These are phyloP conservation scores for Aspergillus intermedius DNA, from an alignment of 2,329 filamentous ascomycete species.

Conservation along the genomic window DNA sequence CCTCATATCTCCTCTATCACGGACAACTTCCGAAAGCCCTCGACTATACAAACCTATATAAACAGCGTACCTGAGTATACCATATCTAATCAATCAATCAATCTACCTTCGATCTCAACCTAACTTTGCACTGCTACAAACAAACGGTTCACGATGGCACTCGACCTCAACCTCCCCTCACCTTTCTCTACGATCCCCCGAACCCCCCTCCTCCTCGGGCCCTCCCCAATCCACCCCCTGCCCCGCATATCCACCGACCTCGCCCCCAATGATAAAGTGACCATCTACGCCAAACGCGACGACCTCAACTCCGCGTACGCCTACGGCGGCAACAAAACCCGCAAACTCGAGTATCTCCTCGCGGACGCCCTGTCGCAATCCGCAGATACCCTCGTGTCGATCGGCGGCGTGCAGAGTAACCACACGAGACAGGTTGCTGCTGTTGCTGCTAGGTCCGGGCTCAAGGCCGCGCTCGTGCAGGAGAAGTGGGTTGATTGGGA, in stretches of 20 bases:
- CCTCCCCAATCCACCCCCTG: slow-evolving; percentile 62
- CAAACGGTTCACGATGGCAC: no score
- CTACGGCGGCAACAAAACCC: slow-evolving; percentile 63
- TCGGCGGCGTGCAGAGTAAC: slow-evolving; percentile 64
- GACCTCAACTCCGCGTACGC: slow-evolving; percentile 64
- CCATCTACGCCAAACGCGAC: slow-evolving; percentile 64
- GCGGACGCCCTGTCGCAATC: slow-evolving; percentile 54
- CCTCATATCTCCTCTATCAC: no score
- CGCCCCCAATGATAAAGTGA: slow-evolving; percentile 26
- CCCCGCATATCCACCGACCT: slow-evolving; percentile 59
- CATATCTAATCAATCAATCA: no score
- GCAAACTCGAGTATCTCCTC: slow-evolving; percentile 64
- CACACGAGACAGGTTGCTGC: slow-evolving; percentile 63
- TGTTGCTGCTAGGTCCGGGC: slow-evolving; percentile 52
- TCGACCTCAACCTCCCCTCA: slow-evolving; percentile 43
- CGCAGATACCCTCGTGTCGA: slow-evolving; percentile 58
- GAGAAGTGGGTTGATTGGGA: slow-evolving; percentile 63
- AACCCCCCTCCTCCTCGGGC: slow-evolving; percentile 57
- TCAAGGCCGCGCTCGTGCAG: slow-evolving; percentile 50
- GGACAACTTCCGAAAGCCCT: no score
- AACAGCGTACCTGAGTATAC: no score
- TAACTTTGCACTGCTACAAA: no score
- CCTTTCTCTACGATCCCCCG: slow-evolving; percentile 59
- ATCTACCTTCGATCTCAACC: no score
- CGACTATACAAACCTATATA: no score